These are phyloP conservation scores for Calvatia gigantea DNA, from an alignment of 768 basidiomycete species.

Conservation along the genomic window DNA sequence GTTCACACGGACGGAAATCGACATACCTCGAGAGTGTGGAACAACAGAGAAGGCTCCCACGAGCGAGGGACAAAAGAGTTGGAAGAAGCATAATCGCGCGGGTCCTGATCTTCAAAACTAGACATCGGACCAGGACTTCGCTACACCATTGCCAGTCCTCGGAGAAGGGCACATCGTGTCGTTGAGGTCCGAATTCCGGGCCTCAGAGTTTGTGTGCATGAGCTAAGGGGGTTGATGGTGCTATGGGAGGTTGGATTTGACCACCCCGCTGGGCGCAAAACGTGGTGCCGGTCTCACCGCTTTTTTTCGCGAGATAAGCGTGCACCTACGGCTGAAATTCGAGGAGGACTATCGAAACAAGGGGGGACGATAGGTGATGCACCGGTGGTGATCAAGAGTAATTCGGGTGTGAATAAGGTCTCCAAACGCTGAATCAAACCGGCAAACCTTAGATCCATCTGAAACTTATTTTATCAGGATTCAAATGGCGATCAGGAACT, in stretches of 20 bases:
- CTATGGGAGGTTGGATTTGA: too few relatives aligned
- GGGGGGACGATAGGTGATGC: too few relatives aligned
- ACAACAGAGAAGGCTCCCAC: neutral
- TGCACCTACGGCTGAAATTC: too few relatives aligned
- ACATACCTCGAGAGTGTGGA: neutral
- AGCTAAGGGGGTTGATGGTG: neutral
- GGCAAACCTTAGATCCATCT: slow-evolving; percentile 9
- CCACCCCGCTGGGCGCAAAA: too few relatives aligned
- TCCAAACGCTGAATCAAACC: neutral
- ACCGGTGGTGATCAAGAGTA: neutral
- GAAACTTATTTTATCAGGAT: neutral
- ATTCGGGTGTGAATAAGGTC: neutral
- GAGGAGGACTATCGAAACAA: too few relatives aligned
- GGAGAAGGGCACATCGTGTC: neutral
- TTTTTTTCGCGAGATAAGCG: too few relatives aligned
- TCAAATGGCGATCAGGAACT: slow-evolving; percentile 7
- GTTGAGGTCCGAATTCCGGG: neutral
- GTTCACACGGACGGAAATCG: neutral
- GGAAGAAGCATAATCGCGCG: neutral
- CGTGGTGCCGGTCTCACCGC: too few relatives aligned
- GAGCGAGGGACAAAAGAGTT: neutral
- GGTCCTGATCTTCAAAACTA: too few relatives aligned
- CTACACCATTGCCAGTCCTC: neutral
- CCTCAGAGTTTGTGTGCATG: neutral
- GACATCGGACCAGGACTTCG: slow-evolving; percentile 2